These are phyloP conservation scores for Ilyonectria sp. DNA, from an alignment of 2,329 filamentous ascomycete genomes.

Conservation along the genomic window DNA sequence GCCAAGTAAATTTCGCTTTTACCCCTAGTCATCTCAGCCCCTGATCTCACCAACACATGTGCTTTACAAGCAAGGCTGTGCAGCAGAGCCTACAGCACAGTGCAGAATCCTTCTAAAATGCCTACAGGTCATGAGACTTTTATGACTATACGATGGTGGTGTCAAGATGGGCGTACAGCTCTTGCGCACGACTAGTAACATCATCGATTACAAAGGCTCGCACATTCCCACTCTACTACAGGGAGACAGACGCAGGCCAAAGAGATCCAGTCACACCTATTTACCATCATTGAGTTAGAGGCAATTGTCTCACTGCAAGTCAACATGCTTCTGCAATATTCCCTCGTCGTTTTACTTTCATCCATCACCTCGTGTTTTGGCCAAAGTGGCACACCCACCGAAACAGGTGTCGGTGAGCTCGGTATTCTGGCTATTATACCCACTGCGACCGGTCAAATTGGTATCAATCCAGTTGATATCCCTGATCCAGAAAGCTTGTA, in stretches of 20 bases:
- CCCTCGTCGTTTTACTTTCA: background rate
- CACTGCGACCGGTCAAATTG: slow-evolving; percentile 7
- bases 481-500: slow-evolving; percentile 6
- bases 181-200: background rate
- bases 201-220: background rate
- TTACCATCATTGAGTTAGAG: background rate
- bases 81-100: background rate
- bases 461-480: slow-evolving; percentile 16
- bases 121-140: background rate
- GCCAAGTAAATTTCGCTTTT: no score
- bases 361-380: background rate
- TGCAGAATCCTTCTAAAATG: background rate
- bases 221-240: background rate
- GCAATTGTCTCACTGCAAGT: background rate
- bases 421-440: slow-evolving; percentile 1
- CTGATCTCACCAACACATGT: no score
- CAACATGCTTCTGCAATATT: background rate
- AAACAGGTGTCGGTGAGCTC: background rate
- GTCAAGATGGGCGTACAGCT: background rate
- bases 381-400: background rate
- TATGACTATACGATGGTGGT: background rate
- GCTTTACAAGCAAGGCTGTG: background rate
- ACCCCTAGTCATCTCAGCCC: no score
- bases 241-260: no score
- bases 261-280: no score